These are phyloP conservation scores for Lenzites betulinus DNA, from an alignment of 768 basidiomycete species.

Conservation along the genomic window DNA sequence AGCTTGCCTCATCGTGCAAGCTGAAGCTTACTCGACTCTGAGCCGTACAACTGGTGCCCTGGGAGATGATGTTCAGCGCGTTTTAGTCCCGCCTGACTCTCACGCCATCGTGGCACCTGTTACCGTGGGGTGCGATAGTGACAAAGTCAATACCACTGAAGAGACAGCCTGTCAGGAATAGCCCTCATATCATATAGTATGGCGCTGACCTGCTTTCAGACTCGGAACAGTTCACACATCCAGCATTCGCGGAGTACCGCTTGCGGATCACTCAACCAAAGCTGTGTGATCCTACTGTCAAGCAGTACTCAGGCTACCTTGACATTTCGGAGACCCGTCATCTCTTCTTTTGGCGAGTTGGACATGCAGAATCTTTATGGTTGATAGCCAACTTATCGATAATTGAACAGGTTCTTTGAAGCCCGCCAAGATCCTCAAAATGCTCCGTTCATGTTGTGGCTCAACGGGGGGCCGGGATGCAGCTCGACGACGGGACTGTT, in stretches of 20 bases:
- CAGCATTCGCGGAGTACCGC: constrained; percentile 38
- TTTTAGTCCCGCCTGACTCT: too few species aligned
- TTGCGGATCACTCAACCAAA: constrained; percentile 43
- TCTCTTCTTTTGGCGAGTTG: constrained; percentile 57
- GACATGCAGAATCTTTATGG: not conserved
- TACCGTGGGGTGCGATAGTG: too few species aligned
- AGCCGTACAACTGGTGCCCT: too few species aligned
- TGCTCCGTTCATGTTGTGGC: constrained; percentile 87
- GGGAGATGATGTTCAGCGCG: too few species aligned
- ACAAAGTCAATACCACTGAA: too few species aligned
- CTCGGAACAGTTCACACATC: constrained; percentile 24
- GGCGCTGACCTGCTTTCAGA: not conserved
- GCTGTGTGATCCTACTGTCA: constrained; percentile 51
- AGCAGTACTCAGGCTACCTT: constrained; percentile 59
- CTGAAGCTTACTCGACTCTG: too few species aligned
- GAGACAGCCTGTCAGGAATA: not conserved
- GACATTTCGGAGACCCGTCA: constrained; percentile 56
- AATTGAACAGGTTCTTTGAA: constrained; percentile 77
- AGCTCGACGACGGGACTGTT: constrained; percentile 68
- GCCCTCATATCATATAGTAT: not conserved
- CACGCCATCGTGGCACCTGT: too few species aligned
- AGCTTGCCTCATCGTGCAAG: too few species aligned
- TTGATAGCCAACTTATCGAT: not conserved
- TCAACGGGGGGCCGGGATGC: constrained; percentile 69
- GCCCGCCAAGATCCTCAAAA: constrained; percentile 67